Base-by-base conservation (phyloP, 2,329 filamentous ascomycete species). In the Talaromyces sp. region DNA sequence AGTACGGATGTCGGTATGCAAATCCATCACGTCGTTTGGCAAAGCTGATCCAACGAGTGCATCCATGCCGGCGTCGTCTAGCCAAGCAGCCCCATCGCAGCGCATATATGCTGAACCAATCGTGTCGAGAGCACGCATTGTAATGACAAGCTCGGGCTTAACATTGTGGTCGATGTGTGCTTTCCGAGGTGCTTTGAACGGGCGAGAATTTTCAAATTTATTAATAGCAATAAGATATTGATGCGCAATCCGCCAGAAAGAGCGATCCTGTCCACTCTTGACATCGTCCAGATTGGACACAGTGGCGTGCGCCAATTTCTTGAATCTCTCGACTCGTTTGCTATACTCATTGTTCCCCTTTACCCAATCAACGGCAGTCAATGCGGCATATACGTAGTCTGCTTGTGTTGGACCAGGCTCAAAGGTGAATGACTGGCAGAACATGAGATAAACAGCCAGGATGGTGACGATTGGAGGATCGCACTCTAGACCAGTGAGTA, bases 241-340 rank as follows among this genome's bases (percentile, higher is more conserved):
- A 39, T 62, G 60, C 9, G 45, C 13, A 43, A 62, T 39, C 7
- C 60, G 33, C 60, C 60, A 62, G 14, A 52, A 62, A 9, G 45
- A 62, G 24, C 60, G 60, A 13, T 62, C 60, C 31, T 61, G 59
- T 19, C 59, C 59, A 19, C 45, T 61, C 13, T 61, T 52, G 43
- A 50, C 19, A 11, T 61, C 59, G 14, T 50, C 31, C 6, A 61
- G 13, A 13, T 50, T 50, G 16, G 43, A 22, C 8, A 61, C 43
- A 19, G 33, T 9, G 19, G 31, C 33, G 6, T 39, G 59, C 1
- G 59, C 59, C 1, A 27, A 9, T 9, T 41, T 52, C 13, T 31
- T 35, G 19, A 61, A 52, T 3, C 33, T 39, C 2, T 33, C 45
- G 5, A 61, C 22, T 6, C 33, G 27, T 10, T 61, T 13, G 5